phyloP scores from a whole-genome alignment of 345 rosid species.

The Salix dunnii region DNA sequence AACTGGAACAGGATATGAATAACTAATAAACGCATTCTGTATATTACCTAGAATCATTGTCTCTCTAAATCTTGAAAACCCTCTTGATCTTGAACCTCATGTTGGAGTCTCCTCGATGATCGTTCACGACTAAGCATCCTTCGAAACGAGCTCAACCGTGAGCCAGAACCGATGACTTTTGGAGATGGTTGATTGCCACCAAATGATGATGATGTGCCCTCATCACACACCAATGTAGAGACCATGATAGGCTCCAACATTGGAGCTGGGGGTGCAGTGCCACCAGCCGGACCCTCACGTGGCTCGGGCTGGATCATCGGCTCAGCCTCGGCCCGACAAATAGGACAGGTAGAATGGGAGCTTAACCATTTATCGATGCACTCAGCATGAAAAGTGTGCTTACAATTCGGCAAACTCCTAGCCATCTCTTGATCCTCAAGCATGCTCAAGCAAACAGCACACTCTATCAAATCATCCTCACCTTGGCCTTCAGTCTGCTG shows the following conservation, averaged over 20 bases:
- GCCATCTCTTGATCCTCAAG: slow-evolving; percentile 63
- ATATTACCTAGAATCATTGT: slow-evolving; percentile 4
- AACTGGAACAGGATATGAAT: too few species aligned
- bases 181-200: neutral
- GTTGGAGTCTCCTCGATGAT: slow-evolving; percentile 26
- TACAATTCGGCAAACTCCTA: slow-evolving; percentile 64
- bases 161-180: slow-evolving; percentile 11
- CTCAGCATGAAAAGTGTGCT: slow-evolving; percentile 61
- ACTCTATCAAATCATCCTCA: slow-evolving; percentile 30
- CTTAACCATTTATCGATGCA: slow-evolving; percentile 72
- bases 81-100: slow-evolving; percentile 20
- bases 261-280: neutral
- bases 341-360: slow-evolving; percentile 61
- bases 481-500: slow-evolving; percentile 13
- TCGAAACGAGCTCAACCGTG: slow-evolving; percentile 24
- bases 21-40: too few species aligned
- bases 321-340: slow-evolving; percentile 73
- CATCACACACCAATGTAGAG: neutral
- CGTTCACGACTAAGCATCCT: slow-evolving; percentile 27
- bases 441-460: slow-evolving; percentile 64
- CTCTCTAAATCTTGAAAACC: slow-evolving; percentile 22
- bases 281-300: slow-evolving; percentile 14
- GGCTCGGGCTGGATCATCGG: slow-evolving; percentile 52
- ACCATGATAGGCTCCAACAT: neutral
- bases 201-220: neutral